phyloP scores from a whole-genome alignment of 768 basidiomycete genomes.

The Jaapia argillacea region DNA sequence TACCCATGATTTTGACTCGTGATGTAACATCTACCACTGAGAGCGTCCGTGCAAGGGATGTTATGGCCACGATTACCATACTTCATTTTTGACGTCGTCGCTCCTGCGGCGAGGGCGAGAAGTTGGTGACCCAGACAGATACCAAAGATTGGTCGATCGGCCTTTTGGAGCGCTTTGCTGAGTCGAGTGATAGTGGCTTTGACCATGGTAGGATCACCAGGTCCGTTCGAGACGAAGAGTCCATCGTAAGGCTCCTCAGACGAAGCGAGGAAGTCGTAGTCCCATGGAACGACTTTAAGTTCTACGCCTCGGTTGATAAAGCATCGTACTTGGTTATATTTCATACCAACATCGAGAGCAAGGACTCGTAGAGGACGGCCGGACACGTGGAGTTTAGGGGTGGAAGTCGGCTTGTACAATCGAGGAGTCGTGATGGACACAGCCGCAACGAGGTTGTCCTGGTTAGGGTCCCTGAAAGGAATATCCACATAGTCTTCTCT shows the following conservation, averaged over 20 bases:
- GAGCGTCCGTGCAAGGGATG: slow-evolving; percentile 90
- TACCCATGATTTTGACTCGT: slow-evolving; percentile 99
- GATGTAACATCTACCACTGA: slow-evolving; percentile 96
- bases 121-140: slow-evolving; percentile 99
- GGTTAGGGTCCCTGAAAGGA: slow-evolving; percentile 83
- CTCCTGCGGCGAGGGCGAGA: slow-evolving; percentile 89
- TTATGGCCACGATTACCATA: slow-evolving; percentile 99
- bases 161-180: slow-evolving; percentile 54
- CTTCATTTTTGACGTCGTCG: slow-evolving; percentile 96
- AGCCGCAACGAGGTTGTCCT: slow-evolving; percentile 79
- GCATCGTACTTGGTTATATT: slow-evolving; percentile 98
- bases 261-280: slow-evolving; percentile 72
- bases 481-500: slow-evolving; percentile 75
- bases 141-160: slow-evolving; percentile 86
- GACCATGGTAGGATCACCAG: slow-evolving; percentile 89
- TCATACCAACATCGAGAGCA: slow-evolving; percentile 98
- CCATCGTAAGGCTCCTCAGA: slow-evolving; percentile 87
- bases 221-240: slow-evolving; percentile 95
- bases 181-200: slow-evolving; percentile 62
- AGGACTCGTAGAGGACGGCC: slow-evolving; percentile 78
- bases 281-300: slow-evolving; percentile 96
- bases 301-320: slow-evolving; percentile 89
- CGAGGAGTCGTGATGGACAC: slow-evolving; percentile 71
- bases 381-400: slow-evolving; percentile 60
- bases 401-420: slow-evolving; percentile 50